Conservation (phyloP, 106 monocot species). For the Allium cepa region DNA sequence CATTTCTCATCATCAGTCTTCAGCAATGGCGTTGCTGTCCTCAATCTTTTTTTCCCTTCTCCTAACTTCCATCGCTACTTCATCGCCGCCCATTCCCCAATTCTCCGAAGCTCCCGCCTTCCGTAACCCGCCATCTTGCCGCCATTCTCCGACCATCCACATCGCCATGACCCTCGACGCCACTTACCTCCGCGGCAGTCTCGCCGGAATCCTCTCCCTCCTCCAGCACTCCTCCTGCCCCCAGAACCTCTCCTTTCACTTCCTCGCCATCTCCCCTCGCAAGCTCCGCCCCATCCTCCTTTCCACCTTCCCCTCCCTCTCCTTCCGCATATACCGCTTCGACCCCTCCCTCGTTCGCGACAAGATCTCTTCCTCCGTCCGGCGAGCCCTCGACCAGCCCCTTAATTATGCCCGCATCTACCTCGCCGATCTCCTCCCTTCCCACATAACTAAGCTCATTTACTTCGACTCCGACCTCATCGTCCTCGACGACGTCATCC, state of each 20-base stretch:
- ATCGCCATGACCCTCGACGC: conserved; percentile 90
- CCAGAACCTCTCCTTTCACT: conserved; percentile 54
- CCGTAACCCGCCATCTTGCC: conserved; percentile 49
- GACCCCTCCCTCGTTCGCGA: conserved; percentile 46
- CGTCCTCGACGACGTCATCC: conserved; percentile 70
- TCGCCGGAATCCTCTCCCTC: conserved; percentile 58
- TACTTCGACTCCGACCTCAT: conserved; percentile 89
- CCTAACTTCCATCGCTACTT: background rate
- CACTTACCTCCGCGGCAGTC: conserved; percentile 79
- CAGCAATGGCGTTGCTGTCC: background rate
- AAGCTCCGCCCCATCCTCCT: conserved; percentile 28
- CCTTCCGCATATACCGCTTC: conserved; percentile 53
- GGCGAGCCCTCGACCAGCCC: conserved; percentile 90
- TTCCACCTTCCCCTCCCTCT: conserved; percentile 56
- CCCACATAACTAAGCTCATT: conserved; percentile 41
- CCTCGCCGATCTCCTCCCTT: conserved; percentile 49
- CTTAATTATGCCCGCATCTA: conserved; percentile 96
- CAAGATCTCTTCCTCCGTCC: conserved; percentile 77
- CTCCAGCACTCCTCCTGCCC: conserved; percentile 62
- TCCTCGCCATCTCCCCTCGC: conserved; percentile 29
- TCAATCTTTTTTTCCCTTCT: background rate
- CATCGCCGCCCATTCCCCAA: conserved; percentile 12
- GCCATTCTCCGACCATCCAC: conserved; percentile 26
- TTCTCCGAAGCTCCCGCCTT: conserved; percentile 63
- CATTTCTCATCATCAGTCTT: background rate